Evolutionary conservation across 805 yeast species (phyloP), one percentile per base, ranked within the genome.

Genomic region (Yamadazyma philogaea): DNA sequence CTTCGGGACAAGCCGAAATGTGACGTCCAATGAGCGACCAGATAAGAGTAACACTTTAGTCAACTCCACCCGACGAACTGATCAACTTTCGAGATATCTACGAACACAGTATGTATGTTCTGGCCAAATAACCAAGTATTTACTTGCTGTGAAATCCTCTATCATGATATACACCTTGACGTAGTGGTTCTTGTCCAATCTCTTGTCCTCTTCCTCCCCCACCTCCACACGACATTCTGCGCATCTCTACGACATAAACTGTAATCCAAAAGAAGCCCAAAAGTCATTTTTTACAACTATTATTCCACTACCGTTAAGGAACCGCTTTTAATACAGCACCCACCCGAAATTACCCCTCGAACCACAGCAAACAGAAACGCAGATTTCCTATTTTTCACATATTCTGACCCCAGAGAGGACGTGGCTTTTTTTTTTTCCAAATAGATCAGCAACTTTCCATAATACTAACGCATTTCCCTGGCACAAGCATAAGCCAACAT

Each of bases 211-310:
- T 22, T 7, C 10, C 26, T 10, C 26, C 7, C 28, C 28, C 28
- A 24, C 8, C 28, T 24, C 22, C 39, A 10, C 21, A 28, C 39
- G 39, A 36, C 39, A 36, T 36, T 36, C 30, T 36, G 32, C 39
- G 39, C 39, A 36, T 36, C 31, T 34, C n/a, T 10, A 26, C 39
- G 39, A 36, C 39, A 36, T 26, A 17, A 7, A 30, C 11, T 28
- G 22, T 34, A 22, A 28, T 36, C 33, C 26, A 27, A 26, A 16
- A 15, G 21, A 36, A 16, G 17, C 15, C 37, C 27, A 36, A 36
- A 36, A 36, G 27, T 36, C 39, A 36, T 26, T 27, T 36, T 33
- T 32, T 32, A 32, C 35, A 32, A 32, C 35, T n/a, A 17, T 18
- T 32, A 30, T 16, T n/a, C 18, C n/a, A 30, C 15, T 30, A 7